Evolutionary conservation across 2,329 filamentous ascomycete species (phyloP), one percentile per base, ranked within the genome.

Genomic region (Aspergillus viridinutans): DNA sequence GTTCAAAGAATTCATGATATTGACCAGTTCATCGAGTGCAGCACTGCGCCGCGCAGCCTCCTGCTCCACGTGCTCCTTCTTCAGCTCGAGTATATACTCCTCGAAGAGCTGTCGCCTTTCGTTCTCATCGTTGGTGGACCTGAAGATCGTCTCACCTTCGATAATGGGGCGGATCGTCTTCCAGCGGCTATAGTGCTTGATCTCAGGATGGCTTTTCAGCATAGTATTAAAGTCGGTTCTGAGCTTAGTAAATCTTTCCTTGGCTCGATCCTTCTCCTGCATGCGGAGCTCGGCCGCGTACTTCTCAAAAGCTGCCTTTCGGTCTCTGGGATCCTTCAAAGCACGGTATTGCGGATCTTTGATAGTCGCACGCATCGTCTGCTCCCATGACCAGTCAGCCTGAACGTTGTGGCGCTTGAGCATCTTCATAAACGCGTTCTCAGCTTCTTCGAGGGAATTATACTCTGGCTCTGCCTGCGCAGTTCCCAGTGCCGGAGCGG

Each of bases 181-280:
- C 94, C 94, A 99, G 60, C 92, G 89, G 45, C 93, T 97, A 74
- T 95, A 97, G 73, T 97, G 86, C 74, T 92, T 94, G 75, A 99
- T 97, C 75, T 99, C 94, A 59, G 92, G 92, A 74, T 99, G 93
- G 64, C 92, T 92, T 76, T 89, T 91, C 64, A 99, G 83, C 94
- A 99, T 99, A 55, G 88, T 92, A 65, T 89, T 89, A 75, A 99
- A 99, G 80, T 97, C 94, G 74, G 90, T 83, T 68, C 92, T 90
- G 69, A 97, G 83, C 79, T 97, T 97, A 67, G 90, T 83, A 74
- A 96, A 83, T 71, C 94, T 88, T 77, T 97, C 93, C 76, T 96
- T 93, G 70, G 92, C 92, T 65, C 90, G 89, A 74, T 95, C 91
- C 79, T 95, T 94, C 78, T 99, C 94, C 78, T 97, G 90, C 64